Conservation (phyloP, 768 basidiomycete genomes). For the Tremella yokohamensis region DNA sequence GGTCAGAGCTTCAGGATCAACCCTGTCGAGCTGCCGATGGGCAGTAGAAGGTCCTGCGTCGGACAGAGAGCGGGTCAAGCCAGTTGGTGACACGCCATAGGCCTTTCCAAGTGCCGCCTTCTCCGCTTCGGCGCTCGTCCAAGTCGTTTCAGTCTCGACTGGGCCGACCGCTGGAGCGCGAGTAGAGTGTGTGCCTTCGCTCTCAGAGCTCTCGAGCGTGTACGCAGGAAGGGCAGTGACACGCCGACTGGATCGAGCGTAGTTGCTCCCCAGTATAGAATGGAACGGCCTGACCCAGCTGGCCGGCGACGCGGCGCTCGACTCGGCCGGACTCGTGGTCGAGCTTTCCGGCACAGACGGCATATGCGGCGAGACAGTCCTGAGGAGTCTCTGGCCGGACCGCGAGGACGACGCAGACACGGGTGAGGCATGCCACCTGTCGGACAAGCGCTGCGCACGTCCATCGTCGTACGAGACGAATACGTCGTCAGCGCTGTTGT, state of each 20-base stretch:
- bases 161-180: neutral
- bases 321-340: neutral
- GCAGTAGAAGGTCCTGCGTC: neutral
- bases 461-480: slow-evolving; percentile 29
- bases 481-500: slow-evolving; percentile 10
- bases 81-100: neutral
- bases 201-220: slow-evolving; percentile 2
- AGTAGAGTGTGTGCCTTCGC: slow-evolving; percentile 2
- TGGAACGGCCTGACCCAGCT: slow-evolving; percentile 4
- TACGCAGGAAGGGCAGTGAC: neutral
- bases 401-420: neutral
- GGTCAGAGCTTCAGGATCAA: neutral
- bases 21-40: neutral
- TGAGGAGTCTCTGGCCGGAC: neutral
- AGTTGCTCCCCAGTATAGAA: slow-evolving; percentile 2
- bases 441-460: slow-evolving; percentile 15
- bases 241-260: slow-evolving; percentile 1
- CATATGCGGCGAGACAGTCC: neutral
- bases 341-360: neutral
- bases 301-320: neutral
- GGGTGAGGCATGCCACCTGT: slow-evolving; percentile 11
- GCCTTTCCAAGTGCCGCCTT: neutral
- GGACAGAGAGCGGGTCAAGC: neutral
- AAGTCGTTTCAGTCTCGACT: neutral
- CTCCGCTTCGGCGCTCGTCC: slow-evolving; percentile 2